Percentiles rank a stretch among this genome's conserved stretches.
Evolutionary conservation across 768 basidiomycete genomes (phyloP).

Genomic region (Cyclocybe cylindracea): DNA sequence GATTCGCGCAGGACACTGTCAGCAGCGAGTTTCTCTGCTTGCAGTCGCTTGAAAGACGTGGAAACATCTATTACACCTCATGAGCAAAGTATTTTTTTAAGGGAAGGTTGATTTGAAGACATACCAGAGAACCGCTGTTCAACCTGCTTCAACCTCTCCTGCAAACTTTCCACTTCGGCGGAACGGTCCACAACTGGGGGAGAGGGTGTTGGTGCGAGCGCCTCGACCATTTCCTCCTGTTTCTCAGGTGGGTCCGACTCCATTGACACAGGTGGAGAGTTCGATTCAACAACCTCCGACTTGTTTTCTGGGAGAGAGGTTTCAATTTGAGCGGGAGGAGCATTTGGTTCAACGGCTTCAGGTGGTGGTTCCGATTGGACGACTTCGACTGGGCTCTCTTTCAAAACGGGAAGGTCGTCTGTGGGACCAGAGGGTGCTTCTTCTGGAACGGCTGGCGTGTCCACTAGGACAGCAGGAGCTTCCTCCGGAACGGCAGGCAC

Average conservation of each 20-base stretch:
- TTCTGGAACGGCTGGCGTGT: too few relatives aligned
- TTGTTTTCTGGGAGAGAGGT: too few relatives aligned
- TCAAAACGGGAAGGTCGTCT: too few relatives aligned
- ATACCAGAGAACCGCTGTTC: constrained; percentile 79
- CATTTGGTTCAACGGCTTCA: too few relatives aligned
- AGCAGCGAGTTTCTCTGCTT: constrained; percentile 68
- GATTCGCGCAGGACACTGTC: constrained; percentile 69
- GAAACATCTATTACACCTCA: constrained; percentile 62
- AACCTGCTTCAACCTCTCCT: constrained; percentile 65
- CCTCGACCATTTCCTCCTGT: not conserved
- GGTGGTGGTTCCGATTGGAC: too few relatives aligned
- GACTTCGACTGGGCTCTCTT: too few relatives aligned
- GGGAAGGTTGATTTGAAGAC: constrained; percentile 2
- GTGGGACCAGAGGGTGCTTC: too few relatives aligned
- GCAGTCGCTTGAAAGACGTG: constrained; percentile 73
- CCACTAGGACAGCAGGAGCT: too few relatives aligned
- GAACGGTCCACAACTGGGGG: constrained; percentile 13
- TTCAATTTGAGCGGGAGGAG: too few relatives aligned
- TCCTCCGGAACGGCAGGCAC: too few relatives aligned
- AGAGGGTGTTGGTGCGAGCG: not conserved
- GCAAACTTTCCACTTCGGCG: constrained; percentile 55
- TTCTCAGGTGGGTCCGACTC: not conserved
- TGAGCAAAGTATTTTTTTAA: not conserved
- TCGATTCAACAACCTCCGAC: too few relatives aligned
- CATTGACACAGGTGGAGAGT: not conserved